phyloP scores from a whole-genome alignment of 257 asterid species.

The Asclepias syriaca region DNA sequence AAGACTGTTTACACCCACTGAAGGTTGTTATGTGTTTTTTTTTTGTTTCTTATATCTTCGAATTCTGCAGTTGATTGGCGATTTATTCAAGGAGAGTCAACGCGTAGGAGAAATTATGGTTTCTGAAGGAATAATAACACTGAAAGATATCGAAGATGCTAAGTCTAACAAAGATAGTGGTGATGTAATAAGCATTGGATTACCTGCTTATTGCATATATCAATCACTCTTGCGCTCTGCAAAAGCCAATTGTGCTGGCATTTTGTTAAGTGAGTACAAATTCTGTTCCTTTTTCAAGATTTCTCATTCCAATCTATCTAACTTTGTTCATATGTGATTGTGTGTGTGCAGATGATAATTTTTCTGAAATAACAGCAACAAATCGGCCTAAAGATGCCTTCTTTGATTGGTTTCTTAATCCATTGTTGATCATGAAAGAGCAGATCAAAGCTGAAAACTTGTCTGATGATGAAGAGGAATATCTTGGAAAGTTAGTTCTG shows the following conservation, averaged over 20 bases:
- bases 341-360: conserved; percentile 53
- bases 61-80: conserved; percentile 50
- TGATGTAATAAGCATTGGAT: conserved; percentile 53
- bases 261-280: conserved; percentile 53
- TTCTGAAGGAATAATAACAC: conserved; percentile 58
- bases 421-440: conserved; percentile 78
- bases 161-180: conserved; percentile 50
- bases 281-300: conserved; percentile 1
- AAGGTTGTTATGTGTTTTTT: background rate
- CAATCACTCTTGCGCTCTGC: conserved; percentile 67
- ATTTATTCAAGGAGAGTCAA: conserved; percentile 61
- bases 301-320: background rate
- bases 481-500: conserved; percentile 64
- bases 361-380: conserved; percentile 63
- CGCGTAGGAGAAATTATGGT: conserved; percentile 56
- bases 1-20: background rate
- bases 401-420: conserved; percentile 90
- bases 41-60: conserved; percentile 8
- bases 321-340: background rate
- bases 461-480: conserved; percentile 70
- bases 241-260: conserved; percentile 56
- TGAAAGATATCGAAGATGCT: conserved; percentile 73
- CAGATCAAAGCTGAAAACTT: conserved; percentile 76
- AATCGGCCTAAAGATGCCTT: conserved; percentile 77
- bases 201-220: conserved; percentile 83